A percentile compares a stretch with the other conserved stretches of the same genome.
phyloP scores from a whole-genome alignment of 371 early-diverging fungal genomes.

The Fennellomyces sp. region DNA sequence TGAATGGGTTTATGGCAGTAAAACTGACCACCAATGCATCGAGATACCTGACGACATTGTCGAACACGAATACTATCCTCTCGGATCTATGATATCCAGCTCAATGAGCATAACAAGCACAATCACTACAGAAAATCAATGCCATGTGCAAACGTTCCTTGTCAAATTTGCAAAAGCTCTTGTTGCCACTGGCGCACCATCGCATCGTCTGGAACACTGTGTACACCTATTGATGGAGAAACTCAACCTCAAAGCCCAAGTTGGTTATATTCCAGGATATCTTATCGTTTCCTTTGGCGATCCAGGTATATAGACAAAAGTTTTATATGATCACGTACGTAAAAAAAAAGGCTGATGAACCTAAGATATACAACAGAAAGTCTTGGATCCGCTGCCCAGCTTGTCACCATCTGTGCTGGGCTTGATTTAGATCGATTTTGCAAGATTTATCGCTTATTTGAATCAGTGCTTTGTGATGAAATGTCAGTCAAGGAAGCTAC shows the following conservation, averaged over 20 bases:
- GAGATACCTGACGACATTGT: conserved; percentile 10
- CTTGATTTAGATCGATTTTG: conserved; percentile 60
- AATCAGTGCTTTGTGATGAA: conserved; percentile 49
- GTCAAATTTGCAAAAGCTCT: conserved; percentile 52
- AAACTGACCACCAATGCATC: not conserved
- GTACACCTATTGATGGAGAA: conserved; percentile 48
- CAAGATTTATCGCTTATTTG: conserved; percentile 57
- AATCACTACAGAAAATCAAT: not conserved
- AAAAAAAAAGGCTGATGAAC: not conserved
- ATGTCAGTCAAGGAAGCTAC: conserved; percentile 56
- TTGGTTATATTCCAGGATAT: conserved; percentile 63
- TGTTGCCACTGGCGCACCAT: conserved; percentile 72
- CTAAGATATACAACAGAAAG: conserved; percentile 14
- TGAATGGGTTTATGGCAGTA: conserved; percentile 20
- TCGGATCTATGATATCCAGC: not conserved
- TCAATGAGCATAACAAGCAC: conserved; percentile 6
- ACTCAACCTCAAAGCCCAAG: conserved; percentile 53
- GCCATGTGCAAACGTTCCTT: conserved; percentile 15
- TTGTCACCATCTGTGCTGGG: conserved; percentile 53
- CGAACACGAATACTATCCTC: not conserved
- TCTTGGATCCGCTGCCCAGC: conserved; percentile 54
- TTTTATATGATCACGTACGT: not conserved
- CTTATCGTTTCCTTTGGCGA: conserved; percentile 69
- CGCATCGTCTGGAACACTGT: conserved; percentile 73
- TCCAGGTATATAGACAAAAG: conserved; percentile 29